Conservation (phyloP, 305 asterid species). For the Ajuga reptans region DNA sequence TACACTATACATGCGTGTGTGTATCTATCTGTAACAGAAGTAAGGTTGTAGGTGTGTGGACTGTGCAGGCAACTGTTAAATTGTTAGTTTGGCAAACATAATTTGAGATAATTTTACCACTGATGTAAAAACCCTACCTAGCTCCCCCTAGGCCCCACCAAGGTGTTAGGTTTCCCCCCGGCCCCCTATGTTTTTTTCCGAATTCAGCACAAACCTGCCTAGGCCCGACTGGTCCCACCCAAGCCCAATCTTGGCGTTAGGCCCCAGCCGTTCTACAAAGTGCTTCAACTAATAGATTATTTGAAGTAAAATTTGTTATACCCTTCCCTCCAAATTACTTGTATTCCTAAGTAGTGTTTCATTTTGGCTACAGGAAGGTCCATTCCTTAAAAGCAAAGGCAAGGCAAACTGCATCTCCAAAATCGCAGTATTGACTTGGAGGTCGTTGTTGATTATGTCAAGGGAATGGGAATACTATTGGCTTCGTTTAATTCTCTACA, state of each 20-base stretch:
- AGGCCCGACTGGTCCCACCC: too few species aligned
- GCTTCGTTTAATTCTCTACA: conserved; percentile 78
- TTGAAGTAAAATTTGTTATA: background rate
- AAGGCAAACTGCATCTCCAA: conserved; percentile 53
- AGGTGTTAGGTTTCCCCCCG: too few species aligned
- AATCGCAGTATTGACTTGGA: conserved; percentile 83
- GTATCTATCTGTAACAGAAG: background rate
- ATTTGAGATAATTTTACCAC: background rate
- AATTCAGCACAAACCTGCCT: too few species aligned
- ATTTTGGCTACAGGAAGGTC: conserved; percentile 61
- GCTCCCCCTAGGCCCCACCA: too few species aligned
- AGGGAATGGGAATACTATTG: conserved; percentile 98
- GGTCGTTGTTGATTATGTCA: conserved; percentile 92
- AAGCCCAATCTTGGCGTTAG: too few species aligned
- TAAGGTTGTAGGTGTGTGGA: background rate
- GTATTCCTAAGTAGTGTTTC: conserved; percentile 13
- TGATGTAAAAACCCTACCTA: too few species aligned
- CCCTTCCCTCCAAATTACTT: background rate
- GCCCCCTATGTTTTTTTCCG: too few species aligned
- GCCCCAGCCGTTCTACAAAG: too few species aligned
- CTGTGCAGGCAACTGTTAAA: background rate
- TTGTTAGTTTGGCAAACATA: background rate
- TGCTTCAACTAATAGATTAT: too few species aligned
- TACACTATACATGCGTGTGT: background rate
- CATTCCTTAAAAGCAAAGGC: conserved; percentile 79